Evolutionary conservation across 208 protist species (phyloP), one percentile per base, ranked within the genome.

Genomic region (Trypanosoma mega): DNA sequence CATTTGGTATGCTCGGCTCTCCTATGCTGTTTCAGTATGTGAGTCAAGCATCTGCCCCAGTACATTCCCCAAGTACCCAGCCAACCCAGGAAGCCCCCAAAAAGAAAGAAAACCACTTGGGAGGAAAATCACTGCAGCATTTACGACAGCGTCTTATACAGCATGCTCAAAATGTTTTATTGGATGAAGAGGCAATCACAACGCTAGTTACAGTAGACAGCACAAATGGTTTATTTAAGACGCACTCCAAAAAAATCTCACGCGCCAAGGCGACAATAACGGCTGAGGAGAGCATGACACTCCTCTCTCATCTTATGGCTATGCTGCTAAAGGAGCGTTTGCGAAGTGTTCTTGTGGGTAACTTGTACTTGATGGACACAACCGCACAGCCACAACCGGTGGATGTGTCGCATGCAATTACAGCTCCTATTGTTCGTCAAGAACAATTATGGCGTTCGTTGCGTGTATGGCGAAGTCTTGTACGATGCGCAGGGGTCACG

Each of bases 231-330:
- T n/a, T n/a, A n/a, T n/a, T n/a, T n/a, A 39, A n/a, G 27, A 30
- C 12, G 48, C 2, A 34, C 51, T 2, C 2, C 9, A 14, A 24
- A 31, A 51, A 14, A n/a, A 31, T 30, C 14, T 2, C 20, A 27
- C 14, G 9, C n/a, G 4, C 21, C 24, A 39, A 4, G 29, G 16
- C n/a, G 27, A 0, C 44, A 1, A 26, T 30, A 12, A 62, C 63
- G 31, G 1, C 29, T 7, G 47, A 63, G 9, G 63, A 57, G n/a
- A 41, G 47, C 16, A 47, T 70, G 0, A 63, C 29, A 18, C 48
- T 70, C 11, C 18, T 70, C 16, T 63, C 55, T 58, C 12, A 47
- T 29, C 23, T 70, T 31, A 29, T 70, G 8, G 55, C 55, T 46
- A 29, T 70, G 34, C 8, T 12, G 34, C 34, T 39, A 12, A 6